Conservation (phyloP, 176 grass and related monocot species). For the Musa troglodytarum region DNA sequence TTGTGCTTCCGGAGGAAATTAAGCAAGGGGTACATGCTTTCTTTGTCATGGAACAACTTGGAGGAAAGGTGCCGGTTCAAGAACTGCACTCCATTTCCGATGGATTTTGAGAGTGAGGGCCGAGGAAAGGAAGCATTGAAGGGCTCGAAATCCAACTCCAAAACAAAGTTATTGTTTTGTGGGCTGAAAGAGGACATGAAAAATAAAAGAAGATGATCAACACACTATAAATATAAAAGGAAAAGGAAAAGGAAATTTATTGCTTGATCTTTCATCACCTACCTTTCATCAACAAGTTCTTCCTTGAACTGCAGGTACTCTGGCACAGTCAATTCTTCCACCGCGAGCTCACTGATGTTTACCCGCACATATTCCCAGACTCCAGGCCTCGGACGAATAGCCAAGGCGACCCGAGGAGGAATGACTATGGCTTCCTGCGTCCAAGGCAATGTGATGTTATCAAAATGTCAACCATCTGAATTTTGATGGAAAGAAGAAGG, state of each 20-base stretch:
- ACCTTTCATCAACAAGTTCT: slow-evolving; percentile 73
- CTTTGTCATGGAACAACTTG: slow-evolving; percentile 92
- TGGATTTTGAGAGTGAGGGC: slow-evolving; percentile 83
- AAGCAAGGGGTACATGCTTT: slow-evolving; percentile 90
- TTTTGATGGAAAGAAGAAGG: neutral
- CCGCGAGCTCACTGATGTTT: slow-evolving; percentile 74
- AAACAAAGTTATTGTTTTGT: slow-evolving; percentile 49
- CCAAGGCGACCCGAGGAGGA: slow-evolving; percentile 81
- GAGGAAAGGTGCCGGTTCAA: slow-evolving; percentile 89
- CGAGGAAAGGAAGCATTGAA: slow-evolving; percentile 95
- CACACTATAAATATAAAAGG: neutral
- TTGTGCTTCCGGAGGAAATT: slow-evolving; percentile 90
- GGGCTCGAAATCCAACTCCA: slow-evolving; percentile 96
- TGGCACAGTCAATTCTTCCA: slow-evolving; percentile 72
- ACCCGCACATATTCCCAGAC: slow-evolving; percentile 96
- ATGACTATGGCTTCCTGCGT: slow-evolving; percentile 83
- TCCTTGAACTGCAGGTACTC: slow-evolving; percentile 99
- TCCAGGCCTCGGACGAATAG: slow-evolving; percentile 85
- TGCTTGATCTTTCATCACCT: neutral
- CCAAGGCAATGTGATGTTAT: neutral
- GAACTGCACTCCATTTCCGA: slow-evolving; percentile 94
- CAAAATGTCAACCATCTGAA: neutral
- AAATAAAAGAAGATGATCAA: neutral
- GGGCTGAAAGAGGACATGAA: slow-evolving; percentile 18
- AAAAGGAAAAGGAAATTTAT: neutral